These are phyloP conservation scores for Elongisporangium undulatum DNA, from an alignment of 352 stramenopile species.

Conservation along the genomic window DNA sequence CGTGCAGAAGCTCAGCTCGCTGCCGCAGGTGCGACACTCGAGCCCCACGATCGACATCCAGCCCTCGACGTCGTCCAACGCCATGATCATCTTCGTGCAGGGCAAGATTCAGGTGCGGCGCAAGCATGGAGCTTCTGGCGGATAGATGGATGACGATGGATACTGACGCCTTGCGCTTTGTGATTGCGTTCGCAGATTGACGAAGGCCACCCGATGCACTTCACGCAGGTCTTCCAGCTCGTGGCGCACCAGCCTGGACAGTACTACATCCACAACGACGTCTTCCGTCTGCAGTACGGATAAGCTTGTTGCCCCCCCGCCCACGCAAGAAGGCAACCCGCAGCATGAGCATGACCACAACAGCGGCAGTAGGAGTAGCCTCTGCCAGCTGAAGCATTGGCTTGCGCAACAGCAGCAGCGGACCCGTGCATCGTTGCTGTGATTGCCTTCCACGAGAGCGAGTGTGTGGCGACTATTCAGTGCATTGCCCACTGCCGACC, in stretches of 20 bases:
- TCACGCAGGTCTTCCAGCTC: conserved; percentile 97
- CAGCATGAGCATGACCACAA: neutral
- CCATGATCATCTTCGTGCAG: conserved; percentile 96
- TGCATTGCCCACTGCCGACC: neutral
- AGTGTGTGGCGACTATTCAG: neutral
- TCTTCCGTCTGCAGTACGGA: conserved; percentile 97
- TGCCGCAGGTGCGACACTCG: conserved; percentile 72
- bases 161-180: neutral
- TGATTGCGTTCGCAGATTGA: conserved; percentile 71
- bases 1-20: conserved; percentile 82
- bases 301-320: conserved; percentile 37
- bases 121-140: too few species aligned
- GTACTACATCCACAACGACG: conserved; percentile 98
- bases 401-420: too few species aligned
- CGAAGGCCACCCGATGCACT: conserved; percentile 93
- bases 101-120: conserved; percentile 74
- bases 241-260: conserved; percentile 88
- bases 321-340: neutral
- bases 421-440: neutral
- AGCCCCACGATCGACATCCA: conserved; percentile 92
- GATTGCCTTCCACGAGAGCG: neutral
- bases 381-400: neutral
- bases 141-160: neutral
- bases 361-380: neutral
- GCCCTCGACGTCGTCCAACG: conserved; percentile 84